phyloP scores from a whole-genome alignment of 2,329 filamentous ascomycete species.

The Aaosphaeria pasadenensis region DNA sequence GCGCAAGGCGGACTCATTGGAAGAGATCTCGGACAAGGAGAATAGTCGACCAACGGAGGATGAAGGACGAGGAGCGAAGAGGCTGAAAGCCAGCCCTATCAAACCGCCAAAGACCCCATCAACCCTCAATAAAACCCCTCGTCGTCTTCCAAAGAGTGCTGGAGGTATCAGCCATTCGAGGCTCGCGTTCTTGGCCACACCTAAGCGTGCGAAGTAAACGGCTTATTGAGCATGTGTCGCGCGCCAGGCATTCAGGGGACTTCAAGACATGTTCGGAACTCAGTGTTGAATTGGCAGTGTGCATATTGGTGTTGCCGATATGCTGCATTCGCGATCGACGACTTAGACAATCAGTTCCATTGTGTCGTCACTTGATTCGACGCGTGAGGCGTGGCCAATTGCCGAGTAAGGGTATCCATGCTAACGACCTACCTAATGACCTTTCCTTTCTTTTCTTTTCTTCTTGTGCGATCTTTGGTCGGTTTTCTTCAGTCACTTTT shows the following conservation, averaged over 20 bases:
- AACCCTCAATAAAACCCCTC: constrained; percentile 26
- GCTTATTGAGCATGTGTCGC: too few relatives aligned
- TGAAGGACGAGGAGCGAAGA: constrained; percentile 31
- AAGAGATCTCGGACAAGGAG: constrained; percentile 43
- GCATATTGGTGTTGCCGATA: too few relatives aligned
- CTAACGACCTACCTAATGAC: constrained; percentile 1
- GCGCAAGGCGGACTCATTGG: constrained; percentile 42
- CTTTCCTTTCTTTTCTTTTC: background rate
- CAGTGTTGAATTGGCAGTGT: too few relatives aligned
- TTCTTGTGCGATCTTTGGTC: too few relatives aligned
- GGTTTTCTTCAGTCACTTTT: too few relatives aligned
- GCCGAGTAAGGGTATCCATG: constrained; percentile 3
- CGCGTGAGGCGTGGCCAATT: too few relatives aligned
- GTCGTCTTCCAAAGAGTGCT: constrained; percentile 24
- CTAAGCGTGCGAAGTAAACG: constrained; percentile 27
- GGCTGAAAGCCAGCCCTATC: constrained; percentile 20
- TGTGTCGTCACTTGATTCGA: too few relatives aligned
- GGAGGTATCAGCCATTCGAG: constrained; percentile 35
- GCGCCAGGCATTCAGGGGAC: too few relatives aligned
- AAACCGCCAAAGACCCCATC: constrained; percentile 28
- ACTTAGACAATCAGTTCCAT: too few relatives aligned
- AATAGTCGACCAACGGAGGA: constrained; percentile 34
- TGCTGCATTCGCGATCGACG: too few relatives aligned
- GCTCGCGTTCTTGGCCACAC: constrained; percentile 37
- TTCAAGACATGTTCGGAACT: too few relatives aligned